phyloP scores from a whole-genome alignment of 2,329 filamentous ascomycete species.

The Ilyonectria mors-panacis region DNA sequence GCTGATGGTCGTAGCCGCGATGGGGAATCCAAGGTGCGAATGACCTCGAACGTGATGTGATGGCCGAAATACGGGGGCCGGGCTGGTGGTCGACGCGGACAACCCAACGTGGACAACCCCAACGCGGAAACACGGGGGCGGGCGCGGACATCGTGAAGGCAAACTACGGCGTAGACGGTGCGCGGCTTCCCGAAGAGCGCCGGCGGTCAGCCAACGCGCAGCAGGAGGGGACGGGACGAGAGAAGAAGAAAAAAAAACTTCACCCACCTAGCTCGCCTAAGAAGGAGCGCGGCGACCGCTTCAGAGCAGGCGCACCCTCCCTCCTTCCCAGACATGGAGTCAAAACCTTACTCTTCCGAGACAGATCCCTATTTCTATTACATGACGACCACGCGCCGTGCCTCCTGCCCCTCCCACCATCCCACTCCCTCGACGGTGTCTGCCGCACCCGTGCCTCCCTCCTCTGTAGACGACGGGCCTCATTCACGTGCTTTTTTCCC shows the following conservation, averaged over 20 bases:
- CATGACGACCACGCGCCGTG: slow-evolving; percentile 23
- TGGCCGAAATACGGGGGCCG: neutral
- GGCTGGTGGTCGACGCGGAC: neutral
- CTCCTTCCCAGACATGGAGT: slow-evolving; percentile 25
- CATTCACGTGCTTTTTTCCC: slow-evolving; percentile 21
- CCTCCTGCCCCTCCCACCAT: slow-evolving; percentile 31
- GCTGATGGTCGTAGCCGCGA: slow-evolving; percentile 24
- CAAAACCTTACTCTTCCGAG: slow-evolving; percentile 26
- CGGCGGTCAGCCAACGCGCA: slow-evolving; percentile 25
- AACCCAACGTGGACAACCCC: slow-evolving; percentile 5
- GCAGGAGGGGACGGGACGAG: neutral
- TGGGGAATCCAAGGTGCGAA: slow-evolving; percentile 18
- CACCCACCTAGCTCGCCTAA: neutral
- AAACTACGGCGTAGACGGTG: slow-evolving; percentile 13
- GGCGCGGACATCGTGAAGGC: slow-evolving; percentile 28
- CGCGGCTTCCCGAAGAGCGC: slow-evolving; percentile 26
- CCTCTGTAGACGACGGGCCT: neutral
- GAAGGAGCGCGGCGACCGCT: slow-evolving; percentile 4
- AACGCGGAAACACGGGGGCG: slow-evolving; percentile 12
- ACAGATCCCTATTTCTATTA: slow-evolving; percentile 27
- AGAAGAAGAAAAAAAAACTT: slow-evolving; percentile 9
- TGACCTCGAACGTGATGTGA: neutral
- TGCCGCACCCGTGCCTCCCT: too few species aligned
- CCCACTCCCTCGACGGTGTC: neutral
- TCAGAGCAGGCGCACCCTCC: slow-evolving; percentile 22